These are phyloP conservation scores for Eleusine coracana DNA, from an alignment of 176 grass and related monocot genomes.

Conservation along the genomic window DNA sequence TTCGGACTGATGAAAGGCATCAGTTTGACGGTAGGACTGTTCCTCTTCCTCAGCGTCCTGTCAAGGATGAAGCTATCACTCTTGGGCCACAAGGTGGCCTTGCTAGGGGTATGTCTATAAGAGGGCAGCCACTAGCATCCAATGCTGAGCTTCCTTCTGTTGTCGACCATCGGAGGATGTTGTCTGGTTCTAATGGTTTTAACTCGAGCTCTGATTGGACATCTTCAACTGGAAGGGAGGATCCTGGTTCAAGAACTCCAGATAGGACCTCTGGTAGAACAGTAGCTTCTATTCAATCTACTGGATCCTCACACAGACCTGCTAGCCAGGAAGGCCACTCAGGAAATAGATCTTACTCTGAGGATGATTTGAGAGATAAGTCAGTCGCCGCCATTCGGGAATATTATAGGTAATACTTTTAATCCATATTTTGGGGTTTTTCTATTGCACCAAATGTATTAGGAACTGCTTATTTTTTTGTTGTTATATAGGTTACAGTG, in stretches of 20 bases:
- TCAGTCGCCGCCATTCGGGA: slow-evolving; percentile 78
- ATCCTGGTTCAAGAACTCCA: slow-evolving; percentile 45
- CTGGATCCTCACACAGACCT: slow-evolving; percentile 56
- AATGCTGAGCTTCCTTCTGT: slow-evolving; percentile 49
- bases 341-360: slow-evolving; percentile 60
- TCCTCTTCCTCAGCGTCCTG: slow-evolving; percentile 65
- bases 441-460: not conserved
- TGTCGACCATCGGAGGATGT: slow-evolving; percentile 54
- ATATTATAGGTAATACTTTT: slow-evolving; percentile 74
- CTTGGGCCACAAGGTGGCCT: slow-evolving; percentile 92
- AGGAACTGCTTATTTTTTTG: slow-evolving; percentile 11
- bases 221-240: slow-evolving; percentile 46
- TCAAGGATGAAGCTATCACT: slow-evolving; percentile 71
- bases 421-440: slow-evolving; percentile 1
- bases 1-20: slow-evolving; percentile 67
- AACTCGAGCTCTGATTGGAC: slow-evolving; percentile 41
- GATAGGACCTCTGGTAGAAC: slow-evolving; percentile 50
- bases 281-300: slow-evolving; percentile 45
- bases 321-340: slow-evolving; percentile 48
- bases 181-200: slow-evolving; percentile 59
- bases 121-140: slow-evolving; percentile 66
- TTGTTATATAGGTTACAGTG: not conserved
- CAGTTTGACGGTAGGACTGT: slow-evolving; percentile 70
- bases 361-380: slow-evolving; percentile 72
- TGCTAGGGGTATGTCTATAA: slow-evolving; percentile 78